phyloP scores from a whole-genome alignment of 345 rosid species.

The Arabis hirsuta region DNA sequence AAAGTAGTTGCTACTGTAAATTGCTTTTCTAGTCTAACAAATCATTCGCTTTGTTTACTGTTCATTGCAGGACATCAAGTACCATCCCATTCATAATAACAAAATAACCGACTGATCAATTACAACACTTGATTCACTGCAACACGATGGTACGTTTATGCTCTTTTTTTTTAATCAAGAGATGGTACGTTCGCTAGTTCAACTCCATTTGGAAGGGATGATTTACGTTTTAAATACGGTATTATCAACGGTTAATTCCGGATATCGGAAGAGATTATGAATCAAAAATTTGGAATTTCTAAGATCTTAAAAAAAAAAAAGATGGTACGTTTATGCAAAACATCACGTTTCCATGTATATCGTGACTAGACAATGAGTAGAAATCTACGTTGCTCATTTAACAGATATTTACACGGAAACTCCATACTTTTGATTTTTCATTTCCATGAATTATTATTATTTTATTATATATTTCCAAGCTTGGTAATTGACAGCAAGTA shows the following conservation, averaged over 20 bases:
- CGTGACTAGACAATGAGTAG: conserved; percentile 40
- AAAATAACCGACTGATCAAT: not conserved
- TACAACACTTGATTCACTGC: not conserved
- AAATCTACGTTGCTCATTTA: conserved; percentile 5
- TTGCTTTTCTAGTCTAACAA: too few relatives aligned
- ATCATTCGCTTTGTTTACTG: too few relatives aligned
- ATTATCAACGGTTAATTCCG: too few relatives aligned
- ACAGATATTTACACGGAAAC: conserved; percentile 25
- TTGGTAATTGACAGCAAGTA: conserved; percentile 13
- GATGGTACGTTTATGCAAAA: conserved; percentile 20
- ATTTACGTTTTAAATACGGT: too few relatives aligned
- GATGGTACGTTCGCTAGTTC: too few relatives aligned
- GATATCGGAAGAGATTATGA: too few relatives aligned
- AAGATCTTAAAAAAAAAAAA: not conserved
- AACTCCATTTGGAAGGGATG: too few relatives aligned
- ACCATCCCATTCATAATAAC: too few relatives aligned
- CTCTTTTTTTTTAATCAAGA: too few relatives aligned
- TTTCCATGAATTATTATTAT: not conserved
- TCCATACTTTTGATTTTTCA: not conserved
- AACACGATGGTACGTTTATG: conserved; percentile 22
- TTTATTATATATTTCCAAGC: not conserved
- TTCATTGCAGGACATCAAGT: too few relatives aligned
- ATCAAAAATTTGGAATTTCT: too few relatives aligned
- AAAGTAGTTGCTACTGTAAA: too few relatives aligned
- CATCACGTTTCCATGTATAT: conserved; percentile 34